Evolutionary conservation across 306 rosid species (phyloP), one percentile per base, ranked within the genome.

Genomic region (Sicyos edulis): DNA sequence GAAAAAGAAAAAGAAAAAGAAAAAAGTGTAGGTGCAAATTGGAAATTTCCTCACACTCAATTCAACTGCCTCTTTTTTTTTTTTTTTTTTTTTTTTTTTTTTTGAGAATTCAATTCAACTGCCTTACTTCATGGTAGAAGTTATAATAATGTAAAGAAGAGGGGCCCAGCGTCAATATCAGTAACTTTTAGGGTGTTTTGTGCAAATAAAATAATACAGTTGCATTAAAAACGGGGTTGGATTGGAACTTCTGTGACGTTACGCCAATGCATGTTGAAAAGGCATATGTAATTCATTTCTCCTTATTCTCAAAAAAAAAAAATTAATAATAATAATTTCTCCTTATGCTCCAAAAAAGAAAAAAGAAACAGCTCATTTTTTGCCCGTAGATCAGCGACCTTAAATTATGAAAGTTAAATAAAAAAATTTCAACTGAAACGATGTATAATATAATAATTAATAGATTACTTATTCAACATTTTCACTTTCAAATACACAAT

Each of bases 191-290:
- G 72, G 72, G 72, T 14, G 10, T 0, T 14, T 21, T 67, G 20
- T 45, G 72, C 19, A 67, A 67, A 45, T 67, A 37, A n/a, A 9
- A 0, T 0, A 0, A 20, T 13, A 66, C 37, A 3, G 12, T 7
- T 47, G 13, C 72, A 47, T n/a, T n/a, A 67, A 66, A 19, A 67
- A 67, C 20, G 19, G 19, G 54, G 47, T 42, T 7, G 47, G 47
- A 42, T 19, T 12, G 72, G 20, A 67, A 67, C 56, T 47, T 47
- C 55, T 21, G 40, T 67, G 21, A 47, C 56, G 72, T 67, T 47
- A 67, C 72, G 72, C 45, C 72, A 67, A 67, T 42, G 8, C 22
- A 47, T 65, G 24, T 17, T 3, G 1, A 65, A 42, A 65, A 26
- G 3, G 52, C 70, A 34, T 63, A 62, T 62, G 37, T 37, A 34